Evolutionary conservation across 139 green algal species (phyloP), one percentile per base, ranked within the genome.

Genomic region (Zygnema circumcarinatum): DNA sequence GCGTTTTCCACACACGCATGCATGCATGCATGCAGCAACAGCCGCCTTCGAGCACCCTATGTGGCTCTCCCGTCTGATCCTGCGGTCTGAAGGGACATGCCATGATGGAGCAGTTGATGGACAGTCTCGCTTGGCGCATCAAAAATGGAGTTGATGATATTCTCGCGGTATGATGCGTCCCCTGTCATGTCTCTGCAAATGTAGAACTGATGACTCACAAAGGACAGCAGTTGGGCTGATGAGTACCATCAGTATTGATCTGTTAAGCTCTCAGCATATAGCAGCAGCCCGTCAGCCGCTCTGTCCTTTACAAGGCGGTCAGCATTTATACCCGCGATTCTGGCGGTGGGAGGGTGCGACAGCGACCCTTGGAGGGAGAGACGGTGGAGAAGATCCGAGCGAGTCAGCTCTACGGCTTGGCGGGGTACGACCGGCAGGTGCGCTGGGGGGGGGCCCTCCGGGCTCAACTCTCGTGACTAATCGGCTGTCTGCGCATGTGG

Each of bases 61-160:
- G n/a, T n/a, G n/a, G n/a, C n/a, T n/a, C n/a, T n/a, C n/a, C n/a
- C n/a, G n/a, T n/a, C n/a, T n/a, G n/a, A n/a, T n/a, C n/a, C n/a
- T n/a, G n/a, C n/a, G n/a, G n/a, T n/a, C 29, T 72, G n/a, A 72
- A 35, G 56, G n/a, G 56, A n/a, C 29, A n/a, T 72, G 56, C 29
- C n/a, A n/a, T n/a, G n/a, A n/a, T n/a, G n/a, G n/a, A 78, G 25
- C 76, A 86, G 79, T 38, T 86, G 73, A 22, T 39, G 20, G 79
- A 86, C 67, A 83, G 62, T 25, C n/a, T 86, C 54, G 7, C 22
- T 53, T 86, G 79, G 79, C 16, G 79, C 16, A 38, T 86, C 2
- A 86, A 86, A 81, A 81, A 86, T 29, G 79, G 54, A 29, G n/a
- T 86, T 25, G 79, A 86, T 31, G 81, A 86, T 38, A 81, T 83